phyloP scores from a whole-genome alignment of 495 filamentous ascomycete species.

The Penicillium malachiteum region DNA sequence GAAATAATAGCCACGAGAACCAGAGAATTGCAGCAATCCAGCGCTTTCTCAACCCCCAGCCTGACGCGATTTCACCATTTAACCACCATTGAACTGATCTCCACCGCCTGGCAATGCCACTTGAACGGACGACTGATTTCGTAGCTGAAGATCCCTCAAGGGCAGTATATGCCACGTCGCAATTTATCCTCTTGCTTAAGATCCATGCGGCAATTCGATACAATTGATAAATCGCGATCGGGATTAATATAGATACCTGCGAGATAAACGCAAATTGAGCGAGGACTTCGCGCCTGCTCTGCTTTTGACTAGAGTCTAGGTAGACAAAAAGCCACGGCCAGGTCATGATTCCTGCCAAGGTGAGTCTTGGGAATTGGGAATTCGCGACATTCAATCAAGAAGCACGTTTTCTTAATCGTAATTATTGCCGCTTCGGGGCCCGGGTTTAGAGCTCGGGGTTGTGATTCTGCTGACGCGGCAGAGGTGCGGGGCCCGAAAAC shows the following conservation, averaged over 20 bases:
- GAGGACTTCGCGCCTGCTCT: background rate
- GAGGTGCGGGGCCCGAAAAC: too few relatives aligned
- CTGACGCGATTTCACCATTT: constrained; percentile 4
- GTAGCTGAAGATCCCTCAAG: background rate
- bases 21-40: constrained; percentile 6
- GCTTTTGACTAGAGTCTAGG: constrained; percentile 2
- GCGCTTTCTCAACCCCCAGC: constrained; percentile 5
- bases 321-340: constrained; percentile 7
- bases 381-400: background rate
- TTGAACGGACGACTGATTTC: background rate
- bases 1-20: constrained; percentile 4
- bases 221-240: background rate
- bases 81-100: constrained; percentile 5
- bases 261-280: background rate
- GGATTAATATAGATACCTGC: background rate
- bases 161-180: background rate
- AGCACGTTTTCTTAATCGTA: too few relatives aligned
- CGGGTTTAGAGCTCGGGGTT: too few relatives aligned
- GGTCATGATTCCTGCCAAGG: background rate
- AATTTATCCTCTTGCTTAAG: background rate
- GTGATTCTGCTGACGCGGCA: too few relatives aligned
- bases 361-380: background rate
- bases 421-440: too few relatives aligned
- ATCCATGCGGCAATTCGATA: background rate
- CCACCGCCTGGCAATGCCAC: background rate